Percentiles rank a stretch among this genome's conserved stretches.
Evolutionary conservation across 225 moss, liverwort and hornwort species (phyloP).

Genomic region (Straminergon stramineum): DNA sequence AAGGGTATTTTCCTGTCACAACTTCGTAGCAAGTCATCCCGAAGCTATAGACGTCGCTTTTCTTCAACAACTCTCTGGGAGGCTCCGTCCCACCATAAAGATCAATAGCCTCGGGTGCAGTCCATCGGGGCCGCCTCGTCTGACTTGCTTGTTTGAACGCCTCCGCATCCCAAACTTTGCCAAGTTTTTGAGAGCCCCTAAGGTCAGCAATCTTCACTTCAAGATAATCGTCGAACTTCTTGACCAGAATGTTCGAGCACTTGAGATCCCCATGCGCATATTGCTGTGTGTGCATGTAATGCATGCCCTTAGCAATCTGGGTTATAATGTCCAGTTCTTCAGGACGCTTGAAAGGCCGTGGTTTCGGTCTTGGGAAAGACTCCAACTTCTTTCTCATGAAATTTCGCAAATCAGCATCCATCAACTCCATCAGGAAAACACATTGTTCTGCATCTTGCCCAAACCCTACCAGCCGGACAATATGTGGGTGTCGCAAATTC

Average conservation of each 20-base stretch:
- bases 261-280: slow-evolving; percentile 19
- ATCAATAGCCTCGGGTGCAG: slow-evolving; percentile 15
- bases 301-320: slow-evolving; percentile 29
- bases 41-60: slow-evolving; percentile 26
- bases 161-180: neutral
- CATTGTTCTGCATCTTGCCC: neutral
- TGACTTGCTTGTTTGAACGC: neutral
- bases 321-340: slow-evolving; percentile 26
- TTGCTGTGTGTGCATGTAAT: slow-evolving; percentile 7
- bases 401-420: slow-evolving; percentile 19
- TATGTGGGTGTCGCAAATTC: slow-evolving; percentile 18
- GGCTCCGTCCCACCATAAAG: neutral
- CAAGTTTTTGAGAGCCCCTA: neutral
- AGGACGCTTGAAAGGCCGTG: neutral
- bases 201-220: slow-evolving; percentile 23
- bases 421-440: slow-evolving; percentile 18
- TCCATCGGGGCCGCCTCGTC: slow-evolving; percentile 10
- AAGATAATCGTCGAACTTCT: neutral
- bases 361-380: neutral
- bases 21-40: slow-evolving; percentile 28
- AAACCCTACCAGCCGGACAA: slow-evolving; percentile 14
- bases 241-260: slow-evolving; percentile 22
- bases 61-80: neutral
- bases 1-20: slow-evolving; percentile 17
- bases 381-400: neutral